phyloP scores from a whole-genome alignment of 768 basidiomycete species.

The Candolleomyces efflorescens region DNA sequence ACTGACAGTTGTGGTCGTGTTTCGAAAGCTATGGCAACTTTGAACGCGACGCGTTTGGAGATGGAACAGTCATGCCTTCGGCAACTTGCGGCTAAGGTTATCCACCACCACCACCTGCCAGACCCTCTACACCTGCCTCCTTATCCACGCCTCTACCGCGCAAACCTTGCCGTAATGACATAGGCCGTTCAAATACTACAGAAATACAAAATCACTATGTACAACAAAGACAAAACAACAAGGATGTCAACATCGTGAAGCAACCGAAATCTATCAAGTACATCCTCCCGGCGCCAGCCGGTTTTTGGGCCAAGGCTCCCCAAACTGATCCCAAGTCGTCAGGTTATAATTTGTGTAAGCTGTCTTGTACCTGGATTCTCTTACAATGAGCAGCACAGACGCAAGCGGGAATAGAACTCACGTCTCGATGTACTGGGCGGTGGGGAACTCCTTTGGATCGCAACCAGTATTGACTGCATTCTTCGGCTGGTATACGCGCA shows the following conservation, averaged over 20 bases:
- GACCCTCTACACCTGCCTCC: too few relatives aligned
- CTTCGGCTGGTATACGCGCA: slow-evolving; percentile 64
- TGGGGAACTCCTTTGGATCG: slow-evolving; percentile 67
- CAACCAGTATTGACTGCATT: slow-evolving; percentile 52
- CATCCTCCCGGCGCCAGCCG: slow-evolving; percentile 13
- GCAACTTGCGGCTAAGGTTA: too few relatives aligned
- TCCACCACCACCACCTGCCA: too few relatives aligned
- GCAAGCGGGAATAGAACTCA: slow-evolving; percentile 20
- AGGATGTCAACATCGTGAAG: background rate
- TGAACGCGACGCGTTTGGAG: too few relatives aligned
- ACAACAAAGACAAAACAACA: too few relatives aligned
- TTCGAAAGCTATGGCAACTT: too few relatives aligned
- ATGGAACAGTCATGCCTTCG: too few relatives aligned
- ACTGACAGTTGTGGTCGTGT: too few relatives aligned
- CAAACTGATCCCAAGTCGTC: slow-evolving; percentile 40
- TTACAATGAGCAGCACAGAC: slow-evolving; percentile 5
- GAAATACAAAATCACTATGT: too few relatives aligned
- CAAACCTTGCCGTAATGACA: too few relatives aligned
- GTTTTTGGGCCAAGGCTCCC: slow-evolving; percentile 56
- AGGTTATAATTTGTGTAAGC: slow-evolving; percentile 61
- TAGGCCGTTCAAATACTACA: too few relatives aligned
- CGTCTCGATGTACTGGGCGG: slow-evolving; percentile 65
- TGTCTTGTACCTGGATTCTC: slow-evolving; percentile 43
- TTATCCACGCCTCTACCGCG: too few relatives aligned
- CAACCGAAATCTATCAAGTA: background rate